Percentiles rank a stretch among this genome's conserved stretches.
These are phyloP conservation scores for Powellomyces hirtus DNA, from an alignment of 192 early-diverging fungal genomes.

Conservation along the genomic window DNA sequence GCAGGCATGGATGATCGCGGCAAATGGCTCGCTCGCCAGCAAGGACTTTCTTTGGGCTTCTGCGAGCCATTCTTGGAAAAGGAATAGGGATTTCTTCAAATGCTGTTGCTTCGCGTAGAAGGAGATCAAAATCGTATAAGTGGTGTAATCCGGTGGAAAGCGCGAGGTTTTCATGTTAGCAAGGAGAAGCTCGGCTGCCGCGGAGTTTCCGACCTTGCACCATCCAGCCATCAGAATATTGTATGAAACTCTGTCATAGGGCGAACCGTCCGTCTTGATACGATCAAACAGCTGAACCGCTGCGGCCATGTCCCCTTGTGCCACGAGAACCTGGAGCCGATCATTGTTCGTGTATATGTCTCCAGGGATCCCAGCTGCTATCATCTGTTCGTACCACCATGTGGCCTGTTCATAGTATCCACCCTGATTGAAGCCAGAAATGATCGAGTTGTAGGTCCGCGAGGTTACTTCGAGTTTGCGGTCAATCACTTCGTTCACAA, in stretches of 20 bases:
- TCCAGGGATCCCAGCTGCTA: background rate
- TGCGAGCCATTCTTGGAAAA: background rate
- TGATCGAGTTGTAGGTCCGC: slow-evolving; percentile 15
- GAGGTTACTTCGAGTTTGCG: slow-evolving; percentile 2
- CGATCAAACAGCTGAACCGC: background rate
- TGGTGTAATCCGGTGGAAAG: background rate
- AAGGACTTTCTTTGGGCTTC: background rate
- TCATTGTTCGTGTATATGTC: slow-evolving; percentile 12
- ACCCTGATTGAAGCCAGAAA: background rate
- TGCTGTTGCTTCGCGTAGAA: background rate
- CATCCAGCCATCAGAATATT: slow-evolving; percentile 14
- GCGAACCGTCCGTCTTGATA: background rate
- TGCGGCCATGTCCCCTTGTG: background rate
- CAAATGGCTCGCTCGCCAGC: slow-evolving; percentile 3
- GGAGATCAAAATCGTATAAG: slow-evolving; percentile 9
- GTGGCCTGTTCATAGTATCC: background rate
- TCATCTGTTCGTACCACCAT: slow-evolving; percentile 15
- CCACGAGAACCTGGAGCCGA: background rate
- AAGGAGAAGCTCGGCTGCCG: background rate
- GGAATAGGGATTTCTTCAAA: background rate
- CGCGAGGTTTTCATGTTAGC: background rate
- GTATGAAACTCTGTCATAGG: background rate
- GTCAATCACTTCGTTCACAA: background rate
- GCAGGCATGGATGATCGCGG: slow-evolving; percentile 7
- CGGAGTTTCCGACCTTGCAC: background rate